phyloP scores from a whole-genome alignment of 2,329 filamentous ascomycete genomes.

The Cordyceps fumosorosea region DNA sequence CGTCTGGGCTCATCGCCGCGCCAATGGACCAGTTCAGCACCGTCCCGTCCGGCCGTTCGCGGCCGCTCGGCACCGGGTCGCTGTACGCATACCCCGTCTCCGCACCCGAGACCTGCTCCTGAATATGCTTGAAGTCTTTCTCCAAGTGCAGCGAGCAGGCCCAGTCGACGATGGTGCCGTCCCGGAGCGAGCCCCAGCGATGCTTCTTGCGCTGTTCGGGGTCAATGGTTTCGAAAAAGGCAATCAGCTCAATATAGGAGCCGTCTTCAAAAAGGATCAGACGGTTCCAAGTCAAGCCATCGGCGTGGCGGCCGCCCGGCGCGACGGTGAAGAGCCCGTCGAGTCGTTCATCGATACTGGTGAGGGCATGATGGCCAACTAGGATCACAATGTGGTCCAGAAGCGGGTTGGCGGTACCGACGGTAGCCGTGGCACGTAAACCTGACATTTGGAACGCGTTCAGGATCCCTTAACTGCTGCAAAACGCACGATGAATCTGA shows the following conservation, averaged over 20 bases:
- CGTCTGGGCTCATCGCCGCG: conserved; percentile 26
- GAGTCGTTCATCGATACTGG: conserved; percentile 42
- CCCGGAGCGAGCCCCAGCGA: conserved; percentile 49
- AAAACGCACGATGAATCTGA: not conserved
- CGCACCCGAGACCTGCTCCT: conserved; percentile 27
- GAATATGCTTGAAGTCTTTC: conserved; percentile 31
- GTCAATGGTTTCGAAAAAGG: conserved; percentile 44
- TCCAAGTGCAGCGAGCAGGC: conserved; percentile 42
- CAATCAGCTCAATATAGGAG: conserved; percentile 60
- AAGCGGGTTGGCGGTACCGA: conserved; percentile 11
- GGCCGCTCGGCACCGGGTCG: conserved; percentile 44
- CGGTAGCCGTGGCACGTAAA: no score
- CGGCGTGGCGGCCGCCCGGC: conserved; percentile 55
- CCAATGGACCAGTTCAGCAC: conserved; percentile 55
- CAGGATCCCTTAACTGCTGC: not conserved
- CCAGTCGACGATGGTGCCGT: conserved; percentile 52
- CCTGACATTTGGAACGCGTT: not conserved
- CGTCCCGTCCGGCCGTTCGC: conserved; percentile 47
- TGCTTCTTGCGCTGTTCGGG: conserved; percentile 38
- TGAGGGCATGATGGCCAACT: conserved; percentile 44
- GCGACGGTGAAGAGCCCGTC: conserved; percentile 49
- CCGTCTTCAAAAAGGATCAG: conserved; percentile 58
- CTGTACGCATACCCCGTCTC: conserved; percentile 36
- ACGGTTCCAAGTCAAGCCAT: conserved; percentile 53
- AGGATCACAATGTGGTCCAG: conserved; percentile 62